Base-by-base conservation (phyloP, 2,329 filamentous ascomycete genomes). In the Aureobasidium sp. region DNA sequence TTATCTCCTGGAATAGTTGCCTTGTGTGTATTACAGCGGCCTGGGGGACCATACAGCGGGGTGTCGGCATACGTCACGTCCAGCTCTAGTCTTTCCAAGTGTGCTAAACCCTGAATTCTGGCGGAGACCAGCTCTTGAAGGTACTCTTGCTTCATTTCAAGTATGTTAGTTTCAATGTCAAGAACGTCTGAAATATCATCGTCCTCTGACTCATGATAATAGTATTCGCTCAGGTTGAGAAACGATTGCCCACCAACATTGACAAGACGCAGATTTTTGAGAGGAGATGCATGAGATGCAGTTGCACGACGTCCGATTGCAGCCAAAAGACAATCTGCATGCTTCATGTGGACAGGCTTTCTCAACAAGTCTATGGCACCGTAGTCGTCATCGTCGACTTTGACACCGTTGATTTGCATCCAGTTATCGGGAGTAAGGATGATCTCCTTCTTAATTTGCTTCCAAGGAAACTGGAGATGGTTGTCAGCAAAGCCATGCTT, bases 341-440 rank as follows among this genome's bases (percentile, higher is more conserved):
- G 59, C 37, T 48, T 44, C 59, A 61, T 61, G 32, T 60, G 47
- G 8, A 60, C 36, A n/a, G 45, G 45, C 25, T 42, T 8, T n/a
- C 27, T 44, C 7, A 51, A 11, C 25, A 34, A 11, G 11, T 60
- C 57, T 11, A 50, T 11, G 16, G 41, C 42, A 21, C 62, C 62
- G 9, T 61, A 47, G n/a, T 54, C 50, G 1, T 57, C 53, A 16
- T 53, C 57, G 25, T 60, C 57, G 1, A 42, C 47, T 14, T 60
- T 45, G 10, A 60, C 47, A 9, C 37, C 47, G 5, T 50, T 27
- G 3, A 42, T 63, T 39, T 65, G 50, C 36, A 66, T 65, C 65
- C 63, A 69, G 39, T 66, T 63, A 30, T 67, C 50, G 13, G 66
- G 64, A 16, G 60, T 63, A 9, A 66, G 63, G 13, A 66, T 37